phyloP scores from a whole-genome alignment of 2,329 filamentous ascomycete genomes.

The Aspergillus latus region DNA sequence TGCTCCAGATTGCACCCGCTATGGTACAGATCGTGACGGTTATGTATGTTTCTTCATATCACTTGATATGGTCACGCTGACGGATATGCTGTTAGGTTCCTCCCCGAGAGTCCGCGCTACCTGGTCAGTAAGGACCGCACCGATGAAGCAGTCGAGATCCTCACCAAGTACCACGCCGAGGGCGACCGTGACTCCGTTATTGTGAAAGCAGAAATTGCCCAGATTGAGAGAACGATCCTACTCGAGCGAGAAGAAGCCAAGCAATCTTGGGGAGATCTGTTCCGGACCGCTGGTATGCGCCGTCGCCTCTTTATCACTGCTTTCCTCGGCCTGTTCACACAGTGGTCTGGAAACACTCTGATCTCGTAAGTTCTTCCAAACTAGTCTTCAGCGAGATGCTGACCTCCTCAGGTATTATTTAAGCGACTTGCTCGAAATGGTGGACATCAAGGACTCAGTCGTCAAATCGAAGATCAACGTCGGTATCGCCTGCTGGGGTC shows the following conservation, averaged over 20 bases:
- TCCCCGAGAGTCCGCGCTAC: slow-evolving; percentile 30
- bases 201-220: slow-evolving; percentile 59
- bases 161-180: slow-evolving; percentile 52
- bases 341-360: slow-evolving; percentile 43
- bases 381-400: slow-evolving; percentile 7
- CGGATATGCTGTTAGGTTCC: slow-evolving; percentile 19
- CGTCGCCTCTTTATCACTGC: slow-evolving; percentile 32
- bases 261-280: slow-evolving; percentile 30
- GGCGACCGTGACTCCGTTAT: slow-evolving; percentile 53
- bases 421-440: slow-evolving; percentile 37
- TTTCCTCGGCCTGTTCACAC: slow-evolving; percentile 38
- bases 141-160: slow-evolving; percentile 30
- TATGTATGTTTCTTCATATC: slow-evolving; percentile 17
- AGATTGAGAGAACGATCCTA: slow-evolving; percentile 59
- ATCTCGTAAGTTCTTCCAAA: slow-evolving; percentile 29
- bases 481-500: slow-evolving; percentile 42
- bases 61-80: background rate
- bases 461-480: slow-evolving; percentile 44
- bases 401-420: slow-evolving; percentile 24
- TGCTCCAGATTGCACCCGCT: slow-evolving; percentile 42
- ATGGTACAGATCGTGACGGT: slow-evolving; percentile 27
- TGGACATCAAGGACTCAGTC: slow-evolving; percentile 38
- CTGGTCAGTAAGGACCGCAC: slow-evolving; percentile 29
- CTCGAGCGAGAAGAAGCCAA: slow-evolving; percentile 50
- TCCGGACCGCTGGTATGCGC: slow-evolving; percentile 32